Evolutionary conservation across 164 flowering plant genomes (phyloP).

Genomic region (grape (Vitis vinifera)): DNA sequence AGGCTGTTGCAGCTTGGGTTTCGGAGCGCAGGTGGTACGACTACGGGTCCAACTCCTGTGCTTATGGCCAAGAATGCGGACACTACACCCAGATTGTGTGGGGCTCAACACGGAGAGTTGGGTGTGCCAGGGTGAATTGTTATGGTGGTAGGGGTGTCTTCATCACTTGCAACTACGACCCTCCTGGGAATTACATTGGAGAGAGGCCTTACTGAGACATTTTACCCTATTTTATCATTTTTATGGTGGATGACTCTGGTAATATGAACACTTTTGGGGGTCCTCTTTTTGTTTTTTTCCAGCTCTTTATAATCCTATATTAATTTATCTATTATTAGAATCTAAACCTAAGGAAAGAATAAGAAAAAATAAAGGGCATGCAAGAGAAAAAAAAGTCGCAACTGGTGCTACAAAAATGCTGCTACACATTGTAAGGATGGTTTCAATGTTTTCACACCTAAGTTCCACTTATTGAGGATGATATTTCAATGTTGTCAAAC

Average conservation of each 20-base stretch:
- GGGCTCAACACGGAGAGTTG: slow-evolving; percentile 43
- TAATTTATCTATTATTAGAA: too few species aligned
- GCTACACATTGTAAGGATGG: too few species aligned
- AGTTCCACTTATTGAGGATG: too few species aligned
- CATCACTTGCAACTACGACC: slow-evolving; percentile 70
- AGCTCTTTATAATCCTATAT: too few species aligned
- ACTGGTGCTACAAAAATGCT: too few species aligned
- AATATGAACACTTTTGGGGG: background rate
- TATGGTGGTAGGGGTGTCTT: slow-evolving; percentile 40
- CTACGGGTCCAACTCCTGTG: slow-evolving; percentile 39
- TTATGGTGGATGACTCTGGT: background rate
- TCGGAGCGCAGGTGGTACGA: slow-evolving; percentile 48
- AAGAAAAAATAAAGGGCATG: too few species aligned
- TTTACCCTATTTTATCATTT: background rate
- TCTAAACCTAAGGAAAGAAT: too few species aligned
- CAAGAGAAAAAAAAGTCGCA: too few species aligned
- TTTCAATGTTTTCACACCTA: too few species aligned
- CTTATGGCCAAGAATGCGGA: slow-evolving; percentile 40
- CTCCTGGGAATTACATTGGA: slow-evolving; percentile 73
- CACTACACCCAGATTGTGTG: slow-evolving; percentile 84
- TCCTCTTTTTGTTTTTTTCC: too few species aligned
- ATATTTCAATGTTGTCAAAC: too few species aligned
- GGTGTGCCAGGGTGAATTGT: slow-evolving; percentile 62
- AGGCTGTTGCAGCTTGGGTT: slow-evolving; percentile 56
- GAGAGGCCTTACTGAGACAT: slow-evolving; percentile 55